Conservation (phyloP, 2,329 filamentous ascomycete species). For the Venturia nashicola region DNA sequence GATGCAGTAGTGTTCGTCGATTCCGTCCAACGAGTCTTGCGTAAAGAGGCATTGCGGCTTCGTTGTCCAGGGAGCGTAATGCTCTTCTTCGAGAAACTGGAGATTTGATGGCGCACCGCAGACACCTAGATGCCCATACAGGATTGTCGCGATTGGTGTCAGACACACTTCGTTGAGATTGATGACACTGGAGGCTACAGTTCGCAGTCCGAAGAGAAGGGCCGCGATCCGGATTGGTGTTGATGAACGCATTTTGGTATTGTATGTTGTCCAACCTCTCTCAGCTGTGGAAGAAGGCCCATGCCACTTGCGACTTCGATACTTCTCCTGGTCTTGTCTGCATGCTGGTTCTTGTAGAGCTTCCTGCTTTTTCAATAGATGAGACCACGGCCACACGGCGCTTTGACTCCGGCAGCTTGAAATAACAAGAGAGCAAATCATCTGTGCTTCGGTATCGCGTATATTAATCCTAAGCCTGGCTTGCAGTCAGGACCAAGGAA, state of each 20-base stretch:
- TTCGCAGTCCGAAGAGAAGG: not conserved
- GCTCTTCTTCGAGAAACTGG: not conserved
- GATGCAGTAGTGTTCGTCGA: conserved; percentile 5
- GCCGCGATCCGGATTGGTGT: not conserved
- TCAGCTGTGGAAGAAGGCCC: too few species aligned
- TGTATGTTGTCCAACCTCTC: not conserved
- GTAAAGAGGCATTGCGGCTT: not conserved
- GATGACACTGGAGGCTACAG: not conserved
- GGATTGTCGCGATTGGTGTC: not conserved
- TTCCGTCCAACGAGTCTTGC: not conserved
- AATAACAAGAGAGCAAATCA: not conserved
- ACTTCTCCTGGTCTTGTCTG: too few species aligned
- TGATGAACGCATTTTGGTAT: not conserved
- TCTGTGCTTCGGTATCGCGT: not conserved
- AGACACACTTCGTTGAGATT: conserved; percentile 5
- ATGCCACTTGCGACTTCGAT: too few species aligned
- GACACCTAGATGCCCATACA: not conserved
- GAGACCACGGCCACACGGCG: not conserved
- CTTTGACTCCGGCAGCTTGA: not conserved
- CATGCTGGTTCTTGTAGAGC: too few species aligned
- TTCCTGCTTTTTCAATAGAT: not conserved
- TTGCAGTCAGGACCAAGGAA: not conserved
- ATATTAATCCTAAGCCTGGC: not conserved
- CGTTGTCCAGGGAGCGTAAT: conserved; percentile 2
- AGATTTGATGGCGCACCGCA: conserved; percentile 1